Conservation (phyloP, 116 monocot species). For the Dioscorea cayenensis region DNA sequence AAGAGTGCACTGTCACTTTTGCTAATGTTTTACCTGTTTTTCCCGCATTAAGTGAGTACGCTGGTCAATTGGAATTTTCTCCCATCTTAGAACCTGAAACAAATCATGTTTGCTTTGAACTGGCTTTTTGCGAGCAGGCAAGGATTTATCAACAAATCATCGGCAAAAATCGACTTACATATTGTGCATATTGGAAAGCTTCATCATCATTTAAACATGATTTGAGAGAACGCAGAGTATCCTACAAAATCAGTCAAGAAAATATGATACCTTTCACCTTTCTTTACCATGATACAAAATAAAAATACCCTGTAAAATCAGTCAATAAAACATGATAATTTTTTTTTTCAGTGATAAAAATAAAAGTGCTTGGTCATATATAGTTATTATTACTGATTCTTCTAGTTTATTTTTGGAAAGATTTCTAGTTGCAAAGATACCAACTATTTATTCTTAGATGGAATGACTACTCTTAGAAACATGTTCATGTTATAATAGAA, state of each 20-base stretch:
- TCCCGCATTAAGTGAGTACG: conserved; percentile 75
- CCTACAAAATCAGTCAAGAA: conserved; percentile 27
- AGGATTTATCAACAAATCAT: no score
- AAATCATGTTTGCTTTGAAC: neutral
- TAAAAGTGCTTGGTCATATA: no score
- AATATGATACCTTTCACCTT: no score
- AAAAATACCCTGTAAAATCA: no score
- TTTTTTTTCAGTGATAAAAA: no score
- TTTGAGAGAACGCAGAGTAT: conserved; percentile 56
- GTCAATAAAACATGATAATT: no score
- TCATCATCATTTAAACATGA: conserved; percentile 51
- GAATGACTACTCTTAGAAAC: neutral
- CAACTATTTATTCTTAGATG: neutral
- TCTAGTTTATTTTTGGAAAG: no score
- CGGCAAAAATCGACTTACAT: conserved; percentile 38
- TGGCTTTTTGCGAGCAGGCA: no score
- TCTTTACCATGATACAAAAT: no score
- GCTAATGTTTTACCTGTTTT: conserved; percentile 52
- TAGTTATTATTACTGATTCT: no score
- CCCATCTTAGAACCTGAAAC: conserved; percentile 83
- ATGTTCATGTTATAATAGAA: neutral
- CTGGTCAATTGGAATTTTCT: conserved; percentile 68
- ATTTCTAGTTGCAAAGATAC: neutral
- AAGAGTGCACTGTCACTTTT: no score
- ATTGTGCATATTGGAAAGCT: conserved; percentile 70